Conservation (phyloP, 768 basidiomycete genomes). For the Rhizopogon vesiculosus region DNA sequence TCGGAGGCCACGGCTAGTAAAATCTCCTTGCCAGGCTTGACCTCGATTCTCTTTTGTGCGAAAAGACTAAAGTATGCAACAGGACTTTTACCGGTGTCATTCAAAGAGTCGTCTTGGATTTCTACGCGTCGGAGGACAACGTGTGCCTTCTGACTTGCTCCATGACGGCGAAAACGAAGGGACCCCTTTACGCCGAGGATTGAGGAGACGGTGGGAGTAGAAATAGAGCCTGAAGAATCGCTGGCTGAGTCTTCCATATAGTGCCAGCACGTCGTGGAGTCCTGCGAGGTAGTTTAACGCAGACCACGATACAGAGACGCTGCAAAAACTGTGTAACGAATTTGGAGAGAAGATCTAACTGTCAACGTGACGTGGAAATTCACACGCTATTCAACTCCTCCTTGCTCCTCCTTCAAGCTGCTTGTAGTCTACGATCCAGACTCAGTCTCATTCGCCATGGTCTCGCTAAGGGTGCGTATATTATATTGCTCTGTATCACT, state of each 20-base stretch:
- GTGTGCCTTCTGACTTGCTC: conserved; percentile 64
- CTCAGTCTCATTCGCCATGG: too few species aligned
- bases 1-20: conserved; percentile 52
- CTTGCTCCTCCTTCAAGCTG: too few species aligned
- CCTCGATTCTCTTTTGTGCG: conserved; percentile 64
- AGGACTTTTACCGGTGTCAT: conserved; percentile 33
- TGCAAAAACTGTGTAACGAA: conserved; percentile 5
- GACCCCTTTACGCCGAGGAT: conserved; percentile 57
- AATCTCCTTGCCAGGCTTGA: conserved; percentile 69
- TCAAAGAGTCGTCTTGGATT: conserved; percentile 38
- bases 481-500: too few species aligned
- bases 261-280: conserved; percentile 8
- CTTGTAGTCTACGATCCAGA: too few species aligned
- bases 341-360: conserved; percentile 5
- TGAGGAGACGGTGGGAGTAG: conserved; percentile 39
- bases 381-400: not conserved
- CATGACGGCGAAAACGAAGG: conserved; percentile 64
- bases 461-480: too few species aligned
- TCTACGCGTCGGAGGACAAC: conserved; percentile 61
- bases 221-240: conserved; percentile 27
- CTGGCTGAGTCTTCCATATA: conserved; percentile 34
- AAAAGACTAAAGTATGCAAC: conserved; percentile 59
- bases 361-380: conserved; percentile 3
- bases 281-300: conserved; percentile 5
- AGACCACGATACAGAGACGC: conserved; percentile 7